A percentile compares a stretch with the other conserved stretches of the same genome.
phyloP scores from a whole-genome alignment of 2,329 filamentous ascomycete genomes.

The Diaporthe citri region DNA sequence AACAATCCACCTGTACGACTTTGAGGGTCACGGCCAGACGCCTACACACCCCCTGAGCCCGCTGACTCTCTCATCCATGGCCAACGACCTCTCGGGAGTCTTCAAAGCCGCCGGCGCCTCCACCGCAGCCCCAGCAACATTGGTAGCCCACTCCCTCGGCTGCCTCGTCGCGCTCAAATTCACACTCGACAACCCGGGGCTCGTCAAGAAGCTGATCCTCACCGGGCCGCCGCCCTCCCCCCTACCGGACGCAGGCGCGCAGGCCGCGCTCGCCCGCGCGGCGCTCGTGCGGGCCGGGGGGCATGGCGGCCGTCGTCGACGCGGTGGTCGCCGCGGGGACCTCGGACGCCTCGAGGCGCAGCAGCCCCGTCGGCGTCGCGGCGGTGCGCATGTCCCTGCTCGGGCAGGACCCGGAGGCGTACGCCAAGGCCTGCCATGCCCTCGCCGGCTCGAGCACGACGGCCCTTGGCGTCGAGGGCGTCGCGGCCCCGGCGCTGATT shows the following conservation, averaged over 20 bases:
- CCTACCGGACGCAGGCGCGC: not conserved
- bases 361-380: not conserved
- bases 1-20: not conserved
- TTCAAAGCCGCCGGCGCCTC: not conserved
- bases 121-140: not conserved
- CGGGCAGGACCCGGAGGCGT: not conserved
- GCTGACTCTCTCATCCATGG: not conserved
- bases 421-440: slow-evolving; percentile 1
- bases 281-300: not conserved
- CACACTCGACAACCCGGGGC: not conserved
- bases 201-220: not conserved
- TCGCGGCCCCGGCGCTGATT: not conserved
- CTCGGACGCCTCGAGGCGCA: not conserved
- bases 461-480: not conserved
- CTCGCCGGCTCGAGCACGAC: not conserved
- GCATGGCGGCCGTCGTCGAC: not conserved
- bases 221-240: not conserved
- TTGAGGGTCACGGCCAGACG: not conserved
- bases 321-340: not conserved
- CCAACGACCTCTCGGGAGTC: not conserved
- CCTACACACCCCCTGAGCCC: not conserved
- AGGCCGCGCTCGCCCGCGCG: not conserved
- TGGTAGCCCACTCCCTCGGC: not conserved
- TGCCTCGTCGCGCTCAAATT: not conserved
- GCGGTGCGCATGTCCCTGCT: not conserved